Base-by-base conservation (phyloP, 75 land plant genomes). In the Pinus albicaulis region DNA sequence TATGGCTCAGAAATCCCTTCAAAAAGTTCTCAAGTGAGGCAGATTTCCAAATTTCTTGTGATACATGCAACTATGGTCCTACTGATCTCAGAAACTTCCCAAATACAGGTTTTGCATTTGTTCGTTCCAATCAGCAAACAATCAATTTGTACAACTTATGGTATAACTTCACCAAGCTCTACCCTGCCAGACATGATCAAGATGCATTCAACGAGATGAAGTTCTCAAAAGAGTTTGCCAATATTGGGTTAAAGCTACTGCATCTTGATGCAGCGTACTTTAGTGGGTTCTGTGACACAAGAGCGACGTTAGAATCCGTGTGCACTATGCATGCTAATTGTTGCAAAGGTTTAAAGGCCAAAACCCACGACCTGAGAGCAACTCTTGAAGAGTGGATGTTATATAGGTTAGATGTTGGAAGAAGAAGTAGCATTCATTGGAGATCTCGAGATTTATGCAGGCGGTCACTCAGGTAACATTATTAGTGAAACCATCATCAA, bases 1-100 rank as follows among this genome's bases (percentile, higher is more conserved):
- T 92, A 80, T 92, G 94, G 94, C 78, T 92, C 59, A 80, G 92
- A 52, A 74, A 92, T 64, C 94, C 94, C 5, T 83, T 92, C 74
- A 56, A 25, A 41, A 78, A 34, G 17, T 80, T 89, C 12, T 22
- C 14, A 7, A 14, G 31, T 1, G 71, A 73, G 28, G 88, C 72
- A 24, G 92, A 92, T 68, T 62, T 92, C 26, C 80, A 79, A 70
- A 89, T 88, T 4, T 81, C 92, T 8, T 84, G 89, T 74, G 93
- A 91, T 79, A 20, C 41, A 10, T 92, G 56, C 83, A 71, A 58
- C 10, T 84, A 87, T 8, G 59, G 77, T 23, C 75, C 87, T 1
- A 26, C 24, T 14, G 81, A 87, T 72, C 3, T 80, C 62, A 71
- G 58, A 7, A 92, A 92, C 74, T 6, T 7, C 19, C 81, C 86